Evolutionary conservation across 805 yeast species (phyloP).

Genomic region (Candida qinlingensis): DNA sequence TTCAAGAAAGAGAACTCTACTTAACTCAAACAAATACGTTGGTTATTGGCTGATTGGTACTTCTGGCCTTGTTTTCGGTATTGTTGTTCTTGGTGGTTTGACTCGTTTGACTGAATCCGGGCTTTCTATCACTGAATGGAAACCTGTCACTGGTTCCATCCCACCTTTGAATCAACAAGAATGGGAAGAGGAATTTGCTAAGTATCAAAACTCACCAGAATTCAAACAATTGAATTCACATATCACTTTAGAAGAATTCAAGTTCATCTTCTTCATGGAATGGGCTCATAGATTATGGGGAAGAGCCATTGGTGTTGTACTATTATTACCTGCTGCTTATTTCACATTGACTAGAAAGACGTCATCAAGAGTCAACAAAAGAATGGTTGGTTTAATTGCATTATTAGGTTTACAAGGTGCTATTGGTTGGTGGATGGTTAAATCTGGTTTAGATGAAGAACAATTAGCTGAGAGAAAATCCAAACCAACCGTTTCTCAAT

Average conservation of each 20-base stretch:
- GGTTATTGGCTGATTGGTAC: slow-evolving; percentile 89
- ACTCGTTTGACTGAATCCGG: slow-evolving; percentile 96
- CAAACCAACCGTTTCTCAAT: slow-evolving; percentile 97
- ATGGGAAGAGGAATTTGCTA: slow-evolving; percentile 81
- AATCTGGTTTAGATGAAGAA: slow-evolving; percentile 83
- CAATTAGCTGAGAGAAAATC: slow-evolving; percentile 74
- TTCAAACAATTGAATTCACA: slow-evolving; percentile 84
- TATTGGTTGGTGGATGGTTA: slow-evolving; percentile 99
- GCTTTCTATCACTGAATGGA: slow-evolving; percentile 95
- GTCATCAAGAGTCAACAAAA: slow-evolving; percentile 58
- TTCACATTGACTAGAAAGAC: slow-evolving; percentile 65
- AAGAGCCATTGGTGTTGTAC: slow-evolving; percentile 78
- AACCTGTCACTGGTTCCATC: slow-evolving; percentile 90
- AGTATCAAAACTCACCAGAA: slow-evolving; percentile 85
- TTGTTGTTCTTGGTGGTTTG: slow-evolving; percentile 93
- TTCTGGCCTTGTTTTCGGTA: slow-evolving; percentile 86
- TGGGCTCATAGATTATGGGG: slow-evolving; percentile 96
- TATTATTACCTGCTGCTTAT: slow-evolving; percentile 81
- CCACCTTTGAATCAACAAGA: slow-evolving; percentile 81
- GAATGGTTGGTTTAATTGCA: slow-evolving; percentile 67
- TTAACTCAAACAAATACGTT: slow-evolving; percentile 43
- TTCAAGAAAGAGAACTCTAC: slow-evolving; percentile 15
- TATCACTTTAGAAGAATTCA: slow-evolving; percentile 85
- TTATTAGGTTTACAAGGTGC: slow-evolving; percentile 90
- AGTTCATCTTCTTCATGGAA: slow-evolving; percentile 93